Conservation (phyloP, 192 early-diverging fungal species). For the Coemansia sp. region DNA sequence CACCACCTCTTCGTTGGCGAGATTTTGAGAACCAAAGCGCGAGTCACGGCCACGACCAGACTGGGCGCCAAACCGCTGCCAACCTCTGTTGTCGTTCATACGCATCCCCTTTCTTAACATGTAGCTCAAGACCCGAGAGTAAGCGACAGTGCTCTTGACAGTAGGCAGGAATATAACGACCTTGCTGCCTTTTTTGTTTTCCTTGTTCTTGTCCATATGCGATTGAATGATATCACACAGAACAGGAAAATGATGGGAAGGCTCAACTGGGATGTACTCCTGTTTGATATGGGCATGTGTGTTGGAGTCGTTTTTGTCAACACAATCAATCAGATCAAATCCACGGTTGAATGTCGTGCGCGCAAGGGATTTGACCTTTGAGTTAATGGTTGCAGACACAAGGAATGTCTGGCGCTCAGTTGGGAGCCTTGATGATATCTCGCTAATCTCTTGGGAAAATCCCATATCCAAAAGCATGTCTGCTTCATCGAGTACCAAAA, state of each 20-base stretch:
- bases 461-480: slow-evolving; percentile 95
- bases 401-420: slow-evolving; percentile 81
- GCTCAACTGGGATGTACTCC: slow-evolving; percentile 67
- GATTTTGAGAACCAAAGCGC: background rate
- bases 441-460: slow-evolving; percentile 82
- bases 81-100: background rate
- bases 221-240: slow-evolving; percentile 68
- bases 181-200: slow-evolving; percentile 64
- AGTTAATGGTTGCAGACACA: slow-evolving; percentile 89
- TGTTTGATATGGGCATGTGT: slow-evolving; percentile 82
- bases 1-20: slow-evolving; percentile 13
- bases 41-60: background rate
- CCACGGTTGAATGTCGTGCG: slow-evolving; percentile 61
- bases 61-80: background rate
- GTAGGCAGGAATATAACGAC: slow-evolving; percentile 91
- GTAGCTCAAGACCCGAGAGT: slow-evolving; percentile 22
- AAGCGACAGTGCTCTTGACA: slow-evolving; percentile 56
- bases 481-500: slow-evolving; percentile 91
- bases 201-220: slow-evolving; percentile 49
- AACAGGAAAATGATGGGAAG: slow-evolving; percentile 60
- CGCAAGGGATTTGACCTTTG: slow-evolving; percentile 69
- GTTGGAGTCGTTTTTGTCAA: slow-evolving; percentile 80
- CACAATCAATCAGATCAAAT: slow-evolving; percentile 77
- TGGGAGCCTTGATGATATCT: slow-evolving; percentile 65
- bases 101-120: slow-evolving; percentile 24